phyloP scores from a whole-genome alignment of 352 stramenopile species.

The Pseudoperonospora humuli region DNA sequence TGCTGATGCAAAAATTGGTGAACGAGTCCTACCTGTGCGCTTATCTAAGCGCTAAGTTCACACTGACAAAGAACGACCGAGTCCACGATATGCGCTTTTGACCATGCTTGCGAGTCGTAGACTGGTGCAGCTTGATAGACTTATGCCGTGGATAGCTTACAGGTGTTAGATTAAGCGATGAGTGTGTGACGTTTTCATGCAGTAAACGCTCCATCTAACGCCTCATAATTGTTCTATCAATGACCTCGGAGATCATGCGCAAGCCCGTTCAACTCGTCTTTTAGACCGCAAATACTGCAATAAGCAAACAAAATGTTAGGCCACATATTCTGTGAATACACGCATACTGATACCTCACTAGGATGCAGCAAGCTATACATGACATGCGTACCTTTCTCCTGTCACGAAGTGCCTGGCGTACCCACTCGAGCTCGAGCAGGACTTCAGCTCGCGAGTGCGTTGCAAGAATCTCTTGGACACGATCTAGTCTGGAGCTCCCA shows the following conservation, averaged over 20 bases:
- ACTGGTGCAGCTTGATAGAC: too few species aligned
- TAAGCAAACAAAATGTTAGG: conserved; percentile 5
- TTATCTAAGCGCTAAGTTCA: conserved; percentile 98
- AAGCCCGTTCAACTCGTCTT: conserved; percentile 8
- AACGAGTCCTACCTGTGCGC: conserved; percentile 86
- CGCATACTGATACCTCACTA: too few species aligned
- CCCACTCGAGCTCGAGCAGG: conserved; percentile 47
- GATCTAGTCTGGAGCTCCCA: conserved; percentile 8
- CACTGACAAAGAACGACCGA: conserved; percentile 94
- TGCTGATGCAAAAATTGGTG: conserved; percentile 52
- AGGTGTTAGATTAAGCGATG: too few species aligned
- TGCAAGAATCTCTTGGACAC: conserved; percentile 34
- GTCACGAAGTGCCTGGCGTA: conserved; percentile 34
- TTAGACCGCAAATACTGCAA: conserved; percentile 32
- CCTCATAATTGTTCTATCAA: too few species aligned
- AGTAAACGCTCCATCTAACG: too few species aligned
- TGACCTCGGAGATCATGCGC: conserved; percentile 2
- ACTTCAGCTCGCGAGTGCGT: conserved; percentile 45
- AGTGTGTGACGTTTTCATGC: too few species aligned
- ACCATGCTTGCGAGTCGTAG: conserved; percentile 16
- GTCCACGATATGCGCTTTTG: conserved; percentile 98
- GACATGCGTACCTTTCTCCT: conserved; percentile 29
- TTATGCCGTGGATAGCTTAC: too few species aligned
- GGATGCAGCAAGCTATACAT: not conserved
- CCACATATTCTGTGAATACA: not conserved